Percentiles rank a stretch among this genome's conserved stretches.
Evolutionary conservation across 139 green algal genomes (phyloP).

Genomic region (Chlorella sp.): DNA sequence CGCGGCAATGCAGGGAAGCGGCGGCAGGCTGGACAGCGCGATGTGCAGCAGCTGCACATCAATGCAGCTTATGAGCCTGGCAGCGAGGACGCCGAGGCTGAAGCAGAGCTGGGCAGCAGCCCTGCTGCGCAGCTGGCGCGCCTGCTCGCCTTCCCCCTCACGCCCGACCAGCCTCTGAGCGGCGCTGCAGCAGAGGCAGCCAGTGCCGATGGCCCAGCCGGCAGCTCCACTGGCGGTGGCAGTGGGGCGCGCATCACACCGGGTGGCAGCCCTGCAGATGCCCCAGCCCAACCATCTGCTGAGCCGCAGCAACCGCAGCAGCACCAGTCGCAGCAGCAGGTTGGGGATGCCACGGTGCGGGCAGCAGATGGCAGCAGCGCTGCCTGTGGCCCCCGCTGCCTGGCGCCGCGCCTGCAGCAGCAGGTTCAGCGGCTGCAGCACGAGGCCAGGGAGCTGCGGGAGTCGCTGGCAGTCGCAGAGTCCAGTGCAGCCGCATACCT

Average conservation of each 20-base stretch:
- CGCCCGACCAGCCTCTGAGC: not conserved
- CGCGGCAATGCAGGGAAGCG: not conserved
- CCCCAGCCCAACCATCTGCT: not conserved
- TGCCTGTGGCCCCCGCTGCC: not conserved
- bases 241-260: not conserved
- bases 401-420: not conserved
- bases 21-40: not conserved
- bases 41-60: not conserved
- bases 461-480: constrained; percentile 8
- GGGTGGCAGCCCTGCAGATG: not conserved
- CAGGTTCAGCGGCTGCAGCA: not conserved
- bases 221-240: not conserved
- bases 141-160: constrained; percentile 17
- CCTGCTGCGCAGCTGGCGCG: constrained; percentile 10
- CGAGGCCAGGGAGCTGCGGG: not conserved
- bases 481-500: not conserved
- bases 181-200: not conserved
- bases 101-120: not conserved
- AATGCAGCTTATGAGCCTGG: not conserved
- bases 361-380: not conserved
- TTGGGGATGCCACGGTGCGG: no score
- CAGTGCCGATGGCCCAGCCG: not conserved
- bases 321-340: not conserved
- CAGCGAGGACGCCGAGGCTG: not conserved
- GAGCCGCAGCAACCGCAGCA: not conserved